Conservation (phyloP, 108 stramenopile genomes). For the Nannochloropsis salina region DNA sequence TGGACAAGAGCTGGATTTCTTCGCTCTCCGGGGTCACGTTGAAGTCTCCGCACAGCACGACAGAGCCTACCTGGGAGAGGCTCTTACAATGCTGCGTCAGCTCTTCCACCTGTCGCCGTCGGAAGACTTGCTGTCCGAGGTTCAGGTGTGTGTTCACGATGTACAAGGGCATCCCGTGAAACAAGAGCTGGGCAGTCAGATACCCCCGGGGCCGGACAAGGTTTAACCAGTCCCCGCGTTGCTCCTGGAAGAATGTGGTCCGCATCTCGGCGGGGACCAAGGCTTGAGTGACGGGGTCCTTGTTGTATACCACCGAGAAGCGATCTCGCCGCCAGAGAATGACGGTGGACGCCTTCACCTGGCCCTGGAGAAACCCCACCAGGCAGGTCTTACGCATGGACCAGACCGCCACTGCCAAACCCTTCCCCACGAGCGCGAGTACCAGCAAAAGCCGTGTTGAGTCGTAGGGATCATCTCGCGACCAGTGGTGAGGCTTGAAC, state of each 20-base stretch:
- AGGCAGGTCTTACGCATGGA: neutral
- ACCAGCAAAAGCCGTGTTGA: neutral
- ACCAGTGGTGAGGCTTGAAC: neutral
- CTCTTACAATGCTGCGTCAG: neutral
- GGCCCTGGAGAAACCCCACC: neutral
- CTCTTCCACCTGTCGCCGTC: constrained; percentile 19
- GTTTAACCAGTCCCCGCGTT: neutral
- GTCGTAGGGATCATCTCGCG: neutral
- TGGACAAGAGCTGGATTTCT: neutral
- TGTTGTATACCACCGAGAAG: neutral
- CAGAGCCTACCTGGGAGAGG: neutral
- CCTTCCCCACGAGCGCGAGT: neutral
- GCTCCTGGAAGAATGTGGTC: constrained; percentile 5
- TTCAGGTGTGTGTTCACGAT: neutral
- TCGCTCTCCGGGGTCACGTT: neutral
- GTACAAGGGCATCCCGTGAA: neutral
- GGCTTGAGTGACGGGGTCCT: neutral
- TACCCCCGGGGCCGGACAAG: neutral
- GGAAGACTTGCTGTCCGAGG: neutral
- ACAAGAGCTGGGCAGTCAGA: neutral
- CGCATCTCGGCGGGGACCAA: neutral
- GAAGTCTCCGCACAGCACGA: neutral
- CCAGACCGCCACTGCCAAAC: neutral
- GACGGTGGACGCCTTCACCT: constrained; percentile 1
- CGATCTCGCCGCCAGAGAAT: neutral